phyloP scores from a whole-genome alignment of 768 basidiomycete genomes.

The Russula earlei region DNA sequence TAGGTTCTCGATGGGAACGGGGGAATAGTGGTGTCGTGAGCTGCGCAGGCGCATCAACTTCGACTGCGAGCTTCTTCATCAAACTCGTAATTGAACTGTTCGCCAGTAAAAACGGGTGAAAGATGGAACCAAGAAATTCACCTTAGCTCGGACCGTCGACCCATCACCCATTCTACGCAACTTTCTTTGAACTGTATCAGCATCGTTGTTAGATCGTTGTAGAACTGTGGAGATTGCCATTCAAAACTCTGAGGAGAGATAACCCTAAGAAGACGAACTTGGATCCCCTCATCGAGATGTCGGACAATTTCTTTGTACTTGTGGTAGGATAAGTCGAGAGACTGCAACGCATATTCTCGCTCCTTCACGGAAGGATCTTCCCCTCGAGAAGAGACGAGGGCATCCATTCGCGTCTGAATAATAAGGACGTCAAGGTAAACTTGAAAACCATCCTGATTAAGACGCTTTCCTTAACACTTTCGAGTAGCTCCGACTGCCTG shows the following conservation, averaged over 20 bases:
- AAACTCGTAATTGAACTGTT: conserved; percentile 35
- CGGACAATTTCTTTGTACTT: conserved; percentile 78
- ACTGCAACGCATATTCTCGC: conserved; percentile 73
- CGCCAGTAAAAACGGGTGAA: background rate
- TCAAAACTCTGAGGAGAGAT: background rate
- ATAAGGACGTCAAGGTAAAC: background rate
- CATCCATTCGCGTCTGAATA: conserved; percentile 51
- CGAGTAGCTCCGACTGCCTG: conserved; percentile 57
- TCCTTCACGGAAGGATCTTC: conserved; percentile 72
- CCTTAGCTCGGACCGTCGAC: conserved; percentile 68
- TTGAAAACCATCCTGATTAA: background rate
- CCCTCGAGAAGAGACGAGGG: conserved; percentile 66
- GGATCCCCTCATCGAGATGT: conserved; percentile 84
- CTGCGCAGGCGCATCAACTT: conserved; percentile 5
- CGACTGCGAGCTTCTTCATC: conserved; percentile 32
- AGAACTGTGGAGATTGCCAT: conserved; percentile 49
- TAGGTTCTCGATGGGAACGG: background rate
- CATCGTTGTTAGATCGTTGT: conserved; percentile 74
- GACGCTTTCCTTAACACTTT: conserved; percentile 52
- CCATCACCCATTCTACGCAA: conserved; percentile 65
- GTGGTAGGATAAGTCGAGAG: conserved; percentile 75
- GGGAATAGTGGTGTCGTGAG: conserved; percentile 1
- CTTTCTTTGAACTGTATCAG: conserved; percentile 64
- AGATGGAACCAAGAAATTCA: conserved; percentile 24
- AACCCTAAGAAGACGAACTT: conserved; percentile 36